phyloP scores from a whole-genome alignment of 305 asterid species.

The Fraxinus ornus region DNA sequence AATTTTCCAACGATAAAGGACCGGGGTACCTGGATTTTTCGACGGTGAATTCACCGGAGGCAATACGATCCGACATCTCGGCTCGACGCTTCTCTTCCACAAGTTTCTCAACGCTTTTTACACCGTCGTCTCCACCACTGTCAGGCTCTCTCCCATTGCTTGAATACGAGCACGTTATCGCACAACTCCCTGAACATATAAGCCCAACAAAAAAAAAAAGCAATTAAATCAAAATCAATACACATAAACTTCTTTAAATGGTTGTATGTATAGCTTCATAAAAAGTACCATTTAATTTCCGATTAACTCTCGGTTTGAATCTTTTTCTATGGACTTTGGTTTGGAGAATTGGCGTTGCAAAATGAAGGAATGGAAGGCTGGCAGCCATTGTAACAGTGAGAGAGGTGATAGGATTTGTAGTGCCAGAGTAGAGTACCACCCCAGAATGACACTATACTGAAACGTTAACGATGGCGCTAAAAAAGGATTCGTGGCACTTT shows the following conservation, averaged over 20 bases:
- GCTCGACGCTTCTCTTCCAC: conserved; percentile 66
- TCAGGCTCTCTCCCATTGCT: conserved; percentile 45
- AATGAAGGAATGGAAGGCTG: conserved; percentile 46
- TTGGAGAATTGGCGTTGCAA: conserved; percentile 42
- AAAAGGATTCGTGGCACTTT: conserved; percentile 11
- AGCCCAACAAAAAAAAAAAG: background rate
- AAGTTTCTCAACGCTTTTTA: conserved; percentile 58
- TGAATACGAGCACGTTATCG: conserved; percentile 57
- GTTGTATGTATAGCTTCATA: conserved; percentile 13
- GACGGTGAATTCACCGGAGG: conserved; percentile 82
- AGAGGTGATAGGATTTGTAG: conserved; percentile 6
- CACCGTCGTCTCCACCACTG: conserved; percentile 30
- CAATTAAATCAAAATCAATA: background rate
- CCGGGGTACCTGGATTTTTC: conserved; percentile 55
- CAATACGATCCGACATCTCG: conserved; percentile 83
- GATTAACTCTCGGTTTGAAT: conserved; percentile 27
- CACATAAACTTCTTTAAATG: background rate
- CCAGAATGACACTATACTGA: background rate
- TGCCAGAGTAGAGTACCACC: conserved; percentile 12
- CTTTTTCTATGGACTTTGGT: conserved; percentile 24
- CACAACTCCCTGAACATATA: conserved; percentile 43
- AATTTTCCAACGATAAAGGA: background rate
- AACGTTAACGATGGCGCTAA: background rate
- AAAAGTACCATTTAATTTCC: conserved; percentile 42
- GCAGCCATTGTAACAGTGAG: conserved; percentile 54